These are phyloP conservation scores for Kwoniella bestiolae DNA, from an alignment of 768 basidiomycete species.

Conservation along the genomic window DNA sequence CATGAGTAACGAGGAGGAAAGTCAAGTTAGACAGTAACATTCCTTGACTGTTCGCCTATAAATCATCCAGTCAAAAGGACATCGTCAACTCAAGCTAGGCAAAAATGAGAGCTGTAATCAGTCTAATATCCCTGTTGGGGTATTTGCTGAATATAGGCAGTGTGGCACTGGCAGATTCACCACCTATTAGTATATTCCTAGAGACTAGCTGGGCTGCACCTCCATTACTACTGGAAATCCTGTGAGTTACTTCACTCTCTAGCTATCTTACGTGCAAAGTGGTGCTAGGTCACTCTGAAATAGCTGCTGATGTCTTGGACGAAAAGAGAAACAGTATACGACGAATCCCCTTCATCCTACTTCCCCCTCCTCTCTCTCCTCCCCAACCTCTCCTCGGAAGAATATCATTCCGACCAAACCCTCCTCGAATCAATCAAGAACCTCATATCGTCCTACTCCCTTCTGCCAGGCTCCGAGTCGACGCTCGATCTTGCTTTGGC, in stretches of 20 bases:
- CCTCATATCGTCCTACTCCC: slow-evolving; percentile 53
- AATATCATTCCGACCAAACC: slow-evolving; percentile 56
- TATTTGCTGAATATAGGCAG: background rate
- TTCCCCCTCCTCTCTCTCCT: slow-evolving; percentile 75
- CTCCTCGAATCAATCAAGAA: slow-evolving; percentile 45
- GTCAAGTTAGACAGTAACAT: background rate
- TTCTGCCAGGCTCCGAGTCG: slow-evolving; percentile 63
- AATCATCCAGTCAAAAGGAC: no score
- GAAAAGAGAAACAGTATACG: slow-evolving; percentile 68
- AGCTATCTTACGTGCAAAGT: background rate
- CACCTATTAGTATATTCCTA: slow-evolving; percentile 67
- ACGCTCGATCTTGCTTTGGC: slow-evolving; percentile 74
- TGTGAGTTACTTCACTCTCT: slow-evolving; percentile 60
- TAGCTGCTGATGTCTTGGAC: background rate
- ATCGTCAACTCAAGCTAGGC: background rate
- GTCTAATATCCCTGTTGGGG: slow-evolving; percentile 7
- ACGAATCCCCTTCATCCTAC: slow-evolving; percentile 73
- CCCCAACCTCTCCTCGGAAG: slow-evolving; percentile 58
- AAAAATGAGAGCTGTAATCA: slow-evolving; percentile 12
- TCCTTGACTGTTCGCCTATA: no score
- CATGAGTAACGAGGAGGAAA: background rate
- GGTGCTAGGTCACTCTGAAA: no score
- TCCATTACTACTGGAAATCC: slow-evolving; percentile 67
- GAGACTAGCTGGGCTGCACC: slow-evolving; percentile 72
- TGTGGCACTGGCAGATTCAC: slow-evolving; percentile 42